Evolutionary conservation across 2,329 filamentous ascomycete genomes (phyloP).

Genomic region (Parafenestella ontariensis): DNA sequence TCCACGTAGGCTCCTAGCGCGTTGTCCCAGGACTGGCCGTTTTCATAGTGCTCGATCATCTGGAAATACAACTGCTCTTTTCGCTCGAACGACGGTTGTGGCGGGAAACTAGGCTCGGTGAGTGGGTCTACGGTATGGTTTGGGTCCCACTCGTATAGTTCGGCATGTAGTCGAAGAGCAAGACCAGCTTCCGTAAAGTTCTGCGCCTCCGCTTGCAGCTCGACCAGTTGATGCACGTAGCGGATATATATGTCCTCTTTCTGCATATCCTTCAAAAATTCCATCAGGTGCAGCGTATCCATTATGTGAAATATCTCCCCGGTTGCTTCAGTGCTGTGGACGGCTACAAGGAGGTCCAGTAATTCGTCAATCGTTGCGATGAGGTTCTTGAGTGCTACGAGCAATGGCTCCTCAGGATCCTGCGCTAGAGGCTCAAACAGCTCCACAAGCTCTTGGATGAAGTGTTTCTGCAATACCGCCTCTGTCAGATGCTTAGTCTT

Average conservation of each 20-base stretch:
- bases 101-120: conserved; percentile 76
- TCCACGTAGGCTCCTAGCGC: conserved; percentile 89
- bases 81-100: conserved; percentile 87
- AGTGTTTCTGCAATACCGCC: conserved; percentile 88
- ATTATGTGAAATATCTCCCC: conserved; percentile 84
- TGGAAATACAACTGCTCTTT: conserved; percentile 92
- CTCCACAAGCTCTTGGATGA: conserved; percentile 83
- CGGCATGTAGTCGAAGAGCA: conserved; percentile 87
- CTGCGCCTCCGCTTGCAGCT: conserved; percentile 74
- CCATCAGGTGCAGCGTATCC: conserved; percentile 89
- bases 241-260: conserved; percentile 96
- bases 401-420: conserved; percentile 74
- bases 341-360: conserved; percentile 86
- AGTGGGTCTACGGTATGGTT: conserved; percentile 70
- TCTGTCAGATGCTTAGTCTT: conserved; percentile 88
- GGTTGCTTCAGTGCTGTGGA: conserved; percentile 76
- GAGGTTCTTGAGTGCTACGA: conserved; percentile 76
- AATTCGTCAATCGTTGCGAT: conserved; percentile 88
- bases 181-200: conserved; percentile 89
- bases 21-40: conserved; percentile 91
- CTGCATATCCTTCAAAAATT: conserved; percentile 94
- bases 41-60: conserved; percentile 94
- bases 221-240: conserved; percentile 90
- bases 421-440: conserved; percentile 76
- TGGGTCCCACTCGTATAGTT: conserved; percentile 91